These are phyloP conservation scores for Saccharomycopsis crataegensis DNA, from an alignment of 1,139 yeast genomes.

Conservation along the genomic window DNA sequence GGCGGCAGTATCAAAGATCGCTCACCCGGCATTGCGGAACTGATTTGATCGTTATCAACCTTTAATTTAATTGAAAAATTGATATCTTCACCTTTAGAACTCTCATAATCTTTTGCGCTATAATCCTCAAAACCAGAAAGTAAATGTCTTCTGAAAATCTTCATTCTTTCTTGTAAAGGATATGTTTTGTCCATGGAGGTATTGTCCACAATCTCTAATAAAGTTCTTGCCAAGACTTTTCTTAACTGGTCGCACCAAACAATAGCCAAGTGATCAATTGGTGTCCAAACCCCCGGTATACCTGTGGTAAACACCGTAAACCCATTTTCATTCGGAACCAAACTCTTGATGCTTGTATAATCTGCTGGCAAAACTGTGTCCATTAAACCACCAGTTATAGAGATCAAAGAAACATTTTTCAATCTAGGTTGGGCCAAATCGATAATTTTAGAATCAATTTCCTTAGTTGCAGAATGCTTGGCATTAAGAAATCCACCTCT, in stretches of 20 bases:
- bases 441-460: not conserved
- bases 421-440: constrained; percentile 34
- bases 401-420: constrained; percentile 48
- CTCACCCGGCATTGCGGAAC: constrained; percentile 23
- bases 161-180: constrained; percentile 49
- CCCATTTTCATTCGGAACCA: constrained; percentile 71
- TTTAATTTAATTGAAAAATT: constrained; percentile 26
- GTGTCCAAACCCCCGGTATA: constrained; percentile 89
- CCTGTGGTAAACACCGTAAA: constrained; percentile 81
- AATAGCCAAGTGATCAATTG: constrained; percentile 90
- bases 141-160: constrained; percentile 41
- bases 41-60: constrained; percentile 29
- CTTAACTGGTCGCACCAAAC: constrained; percentile 96
- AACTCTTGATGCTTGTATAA: constrained; percentile 67
- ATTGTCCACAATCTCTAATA: constrained; percentile 54
- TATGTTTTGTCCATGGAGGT: constrained; percentile 39
- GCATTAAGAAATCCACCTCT: constrained; percentile 41
- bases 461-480: not conserved
- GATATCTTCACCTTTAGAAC: constrained; percentile 3
- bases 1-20: constrained; percentile 23
- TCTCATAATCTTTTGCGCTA: constrained; percentile 24
- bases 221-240: constrained; percentile 46
- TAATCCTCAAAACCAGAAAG: constrained; percentile 53
- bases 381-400: constrained; percentile 86
- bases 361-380: constrained; percentile 91